These are phyloP conservation scores for Endoconidiophora polonica DNA, from an alignment of 2,329 filamentous ascomycete genomes.

Conservation along the genomic window DNA sequence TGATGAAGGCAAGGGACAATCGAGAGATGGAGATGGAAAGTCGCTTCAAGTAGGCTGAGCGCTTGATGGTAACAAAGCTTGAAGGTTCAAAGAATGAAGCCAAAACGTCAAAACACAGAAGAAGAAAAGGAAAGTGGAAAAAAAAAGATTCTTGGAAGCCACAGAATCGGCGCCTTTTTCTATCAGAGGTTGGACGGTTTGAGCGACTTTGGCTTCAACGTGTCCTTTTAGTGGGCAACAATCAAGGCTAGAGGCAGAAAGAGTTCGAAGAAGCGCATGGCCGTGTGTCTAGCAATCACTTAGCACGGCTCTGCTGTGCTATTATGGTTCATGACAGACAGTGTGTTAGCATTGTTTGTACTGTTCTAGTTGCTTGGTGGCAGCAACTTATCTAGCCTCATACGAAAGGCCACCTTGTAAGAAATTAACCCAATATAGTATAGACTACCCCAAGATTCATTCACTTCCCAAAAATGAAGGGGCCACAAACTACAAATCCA, in stretches of 20 bases:
- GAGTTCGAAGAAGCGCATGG: too few relatives aligned
- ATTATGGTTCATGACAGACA: too few relatives aligned
- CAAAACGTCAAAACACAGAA: conserved; percentile 17
- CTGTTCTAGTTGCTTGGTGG: background rate
- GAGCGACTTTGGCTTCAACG: conserved; percentile 11
- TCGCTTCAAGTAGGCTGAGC: background rate
- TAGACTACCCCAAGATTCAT: background rate
- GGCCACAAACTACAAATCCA: background rate
- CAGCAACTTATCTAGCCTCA: background rate
- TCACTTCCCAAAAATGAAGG: background rate
- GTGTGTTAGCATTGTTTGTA: too few relatives aligned
- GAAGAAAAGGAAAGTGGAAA: conserved; percentile 2
- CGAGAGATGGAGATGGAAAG: background rate
- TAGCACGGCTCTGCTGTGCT: too few relatives aligned
- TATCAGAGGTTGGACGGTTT: background rate
- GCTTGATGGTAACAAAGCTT: too few relatives aligned
- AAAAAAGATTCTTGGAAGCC: conserved; percentile 1
- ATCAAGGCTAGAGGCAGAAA: background rate
- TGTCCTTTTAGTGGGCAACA: conserved; percentile 13
- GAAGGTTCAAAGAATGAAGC: too few relatives aligned
- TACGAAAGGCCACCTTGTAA: conserved; percentile 1
- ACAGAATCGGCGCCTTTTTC: conserved; percentile 4
- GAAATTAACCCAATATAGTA: background rate
- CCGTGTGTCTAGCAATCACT: too few relatives aligned
- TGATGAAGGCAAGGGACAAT: background rate